Percentiles rank a stretch among this genome's conserved stretches.
phyloP scores from a whole-genome alignment of 192 early-diverging fungal genomes.

The Coemansia sp. region DNA sequence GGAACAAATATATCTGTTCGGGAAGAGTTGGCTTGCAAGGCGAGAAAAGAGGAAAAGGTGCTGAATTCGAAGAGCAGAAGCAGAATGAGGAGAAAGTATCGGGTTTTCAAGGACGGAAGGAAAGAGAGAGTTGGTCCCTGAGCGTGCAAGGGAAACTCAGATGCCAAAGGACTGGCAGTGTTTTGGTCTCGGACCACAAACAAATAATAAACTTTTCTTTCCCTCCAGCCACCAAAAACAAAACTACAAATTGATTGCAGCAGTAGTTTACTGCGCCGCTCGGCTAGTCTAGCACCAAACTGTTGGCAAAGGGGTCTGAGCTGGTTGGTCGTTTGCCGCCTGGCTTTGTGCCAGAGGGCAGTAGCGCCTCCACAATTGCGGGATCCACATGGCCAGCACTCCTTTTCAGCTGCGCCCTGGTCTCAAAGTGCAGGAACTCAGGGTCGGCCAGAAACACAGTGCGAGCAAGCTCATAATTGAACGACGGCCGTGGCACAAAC shows the following conservation, averaged over 20 bases:
- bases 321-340: background rate
- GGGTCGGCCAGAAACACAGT: constrained; percentile 32
- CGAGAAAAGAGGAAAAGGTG: background rate
- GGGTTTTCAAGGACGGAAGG: background rate
- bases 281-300: constrained; percentile 7
- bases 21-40: too few relatives aligned
- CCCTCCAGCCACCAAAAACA: background rate
- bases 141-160: background rate
- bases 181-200: constrained; percentile 5
- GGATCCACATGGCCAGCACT: background rate
- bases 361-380: constrained; percentile 20
- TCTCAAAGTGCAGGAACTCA: constrained; percentile 12
- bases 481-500: constrained; percentile 39
- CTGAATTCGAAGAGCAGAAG: constrained; percentile 5
- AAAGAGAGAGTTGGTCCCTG: constrained; percentile 2
- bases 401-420: constrained; percentile 16
- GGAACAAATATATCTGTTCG: too few relatives aligned
- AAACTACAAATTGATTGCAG: constrained; percentile 5
- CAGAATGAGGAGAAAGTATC: background rate
- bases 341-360: constrained; percentile 12
- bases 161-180: background rate
- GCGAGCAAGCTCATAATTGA: constrained; percentile 41
- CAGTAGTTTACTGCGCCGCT: constrained; percentile 15
- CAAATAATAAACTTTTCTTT: background rate
- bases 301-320: constrained; percentile 30